Evolutionary conservation across 2,329 filamentous ascomycete genomes (phyloP).

Genomic region (Endoconidiophora polonica): DNA sequence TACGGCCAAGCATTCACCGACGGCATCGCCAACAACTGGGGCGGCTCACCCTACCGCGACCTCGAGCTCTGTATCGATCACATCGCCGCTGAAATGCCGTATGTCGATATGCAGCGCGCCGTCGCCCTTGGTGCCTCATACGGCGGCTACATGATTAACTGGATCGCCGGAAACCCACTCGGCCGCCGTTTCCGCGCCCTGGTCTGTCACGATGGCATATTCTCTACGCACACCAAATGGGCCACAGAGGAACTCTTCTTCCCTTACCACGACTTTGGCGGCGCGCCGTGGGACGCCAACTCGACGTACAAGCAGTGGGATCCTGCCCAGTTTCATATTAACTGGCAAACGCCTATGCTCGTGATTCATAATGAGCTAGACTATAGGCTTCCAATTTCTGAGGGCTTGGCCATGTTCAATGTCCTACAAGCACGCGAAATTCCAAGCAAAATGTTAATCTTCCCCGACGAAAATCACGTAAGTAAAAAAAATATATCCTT

Average conservation of each 20-base stretch:
- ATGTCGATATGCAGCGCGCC: constrained; percentile 50
- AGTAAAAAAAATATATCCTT: constrained; percentile 15
- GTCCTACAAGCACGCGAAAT: constrained; percentile 60
- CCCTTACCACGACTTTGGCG: constrained; percentile 49
- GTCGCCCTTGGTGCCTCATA: constrained; percentile 63
- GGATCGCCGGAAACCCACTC: constrained; percentile 76
- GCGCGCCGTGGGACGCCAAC: constrained; percentile 43
- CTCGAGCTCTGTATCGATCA: constrained; percentile 64
- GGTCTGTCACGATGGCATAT: constrained; percentile 77
- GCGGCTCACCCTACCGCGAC: constrained; percentile 68
- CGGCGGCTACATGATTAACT: constrained; percentile 68
- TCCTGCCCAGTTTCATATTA: constrained; percentile 41
- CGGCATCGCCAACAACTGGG: constrained; percentile 68
- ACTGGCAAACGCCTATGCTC: constrained; percentile 78
- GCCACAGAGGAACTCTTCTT: constrained; percentile 55
- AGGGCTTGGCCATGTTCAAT: constrained; percentile 75
- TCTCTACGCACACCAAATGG: constrained; percentile 51
- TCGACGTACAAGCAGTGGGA: constrained; percentile 54
- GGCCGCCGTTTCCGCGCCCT: constrained; percentile 76
- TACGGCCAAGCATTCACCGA: constrained; percentile 67
- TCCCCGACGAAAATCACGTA: constrained; percentile 56
- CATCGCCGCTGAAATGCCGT: constrained; percentile 46
- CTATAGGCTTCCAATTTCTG: constrained; percentile 71
- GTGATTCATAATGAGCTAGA: constrained; percentile 78
- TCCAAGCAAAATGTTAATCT: constrained; percentile 62